Evolutionary conservation across 331 rosid species (phyloP).

Genomic region (Dryas integrifolia): DNA sequence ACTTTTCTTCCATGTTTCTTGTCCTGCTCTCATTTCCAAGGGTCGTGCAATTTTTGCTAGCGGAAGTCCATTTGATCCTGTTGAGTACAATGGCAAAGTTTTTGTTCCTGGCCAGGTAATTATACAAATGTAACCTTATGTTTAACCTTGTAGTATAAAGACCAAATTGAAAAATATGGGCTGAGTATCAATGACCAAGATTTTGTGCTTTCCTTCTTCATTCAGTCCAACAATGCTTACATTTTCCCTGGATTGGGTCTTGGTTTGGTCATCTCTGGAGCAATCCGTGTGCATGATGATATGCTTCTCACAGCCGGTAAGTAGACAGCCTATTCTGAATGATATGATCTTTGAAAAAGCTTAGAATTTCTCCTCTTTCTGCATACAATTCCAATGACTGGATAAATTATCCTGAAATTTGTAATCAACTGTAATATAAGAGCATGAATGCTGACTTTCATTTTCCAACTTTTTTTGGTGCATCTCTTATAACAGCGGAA

Average conservation of each 20-base stretch:
- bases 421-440: no score
- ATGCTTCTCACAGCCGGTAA: constrained; percentile 98
- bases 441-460: background rate
- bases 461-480: background rate
- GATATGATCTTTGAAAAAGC: background rate
- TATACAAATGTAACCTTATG: background rate
- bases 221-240: constrained; percentile 97
- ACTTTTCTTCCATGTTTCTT: constrained; percentile 13
- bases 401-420: no score
- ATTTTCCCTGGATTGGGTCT: constrained; percentile 91
- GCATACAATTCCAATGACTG: no score
- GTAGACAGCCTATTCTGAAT: constrained; percentile 23
- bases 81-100: constrained; percentile 70
- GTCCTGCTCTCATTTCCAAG: constrained; percentile 39
- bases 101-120: constrained; percentile 91
- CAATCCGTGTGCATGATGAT: constrained; percentile 87
- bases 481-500: constrained; percentile 57
- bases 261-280: constrained; percentile 90
- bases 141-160: background rate
- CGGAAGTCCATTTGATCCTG: constrained; percentile 94
- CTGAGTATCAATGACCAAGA: background rate
- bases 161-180: background rate
- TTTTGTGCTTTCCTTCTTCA: constrained; percentile 4
- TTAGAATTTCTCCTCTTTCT: background rate
- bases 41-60: constrained; percentile 91